Base-by-base conservation (phyloP, 2,329 filamentous ascomycete species). In the Neonectria punicea region DNA sequence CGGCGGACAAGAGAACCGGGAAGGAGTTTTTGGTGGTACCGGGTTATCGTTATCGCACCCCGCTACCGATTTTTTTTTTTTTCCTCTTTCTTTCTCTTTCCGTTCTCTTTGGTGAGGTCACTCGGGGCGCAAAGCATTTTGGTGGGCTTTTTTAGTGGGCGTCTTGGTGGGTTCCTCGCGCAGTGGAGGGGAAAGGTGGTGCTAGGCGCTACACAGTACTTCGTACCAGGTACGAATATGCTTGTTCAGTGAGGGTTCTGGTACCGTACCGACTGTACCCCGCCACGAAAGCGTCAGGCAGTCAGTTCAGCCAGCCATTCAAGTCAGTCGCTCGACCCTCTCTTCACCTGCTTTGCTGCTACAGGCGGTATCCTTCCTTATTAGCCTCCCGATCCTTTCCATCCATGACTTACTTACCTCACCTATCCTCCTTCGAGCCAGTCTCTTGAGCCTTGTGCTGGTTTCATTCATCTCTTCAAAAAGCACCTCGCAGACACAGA, bases 31-130 rank as follows among this genome's bases (percentile, higher is more conserved):
- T 20, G 4, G n/a, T 47, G 41, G 32, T 43, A 18, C 68, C 76
- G 76, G 76, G 76, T 80, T 79, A 80, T 79, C 77, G 74, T 79
- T 80, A 79, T 80, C 77, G 77, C 78, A 75, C 70, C 74, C 76
- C 77, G 75, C 75, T 67, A 74, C 60, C 57, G 63, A 70, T 61
- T 59, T 58, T 62, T 63, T 61, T 68, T 66, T 66, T 67, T 22
- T 34, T 44, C 56, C 20, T 20, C 34, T 39, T 65, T 30, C 28
- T 44, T 58, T 63, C 59, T 68, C 65, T 66, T 67, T 25, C 34
- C 44, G 56, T 28, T 25, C 25, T 41, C 18, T 18, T 16, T 41
- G n/a, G 39, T 20, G 39, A 43, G 39, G 39, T 43, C 39, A 43
- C 39, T 43, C 36, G 36, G 36, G 36, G 36, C 14, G 36, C 36